Base-by-base conservation (phyloP, 495 filamentous ascomycete species). In the Corynascus novoguineensis region DNA sequence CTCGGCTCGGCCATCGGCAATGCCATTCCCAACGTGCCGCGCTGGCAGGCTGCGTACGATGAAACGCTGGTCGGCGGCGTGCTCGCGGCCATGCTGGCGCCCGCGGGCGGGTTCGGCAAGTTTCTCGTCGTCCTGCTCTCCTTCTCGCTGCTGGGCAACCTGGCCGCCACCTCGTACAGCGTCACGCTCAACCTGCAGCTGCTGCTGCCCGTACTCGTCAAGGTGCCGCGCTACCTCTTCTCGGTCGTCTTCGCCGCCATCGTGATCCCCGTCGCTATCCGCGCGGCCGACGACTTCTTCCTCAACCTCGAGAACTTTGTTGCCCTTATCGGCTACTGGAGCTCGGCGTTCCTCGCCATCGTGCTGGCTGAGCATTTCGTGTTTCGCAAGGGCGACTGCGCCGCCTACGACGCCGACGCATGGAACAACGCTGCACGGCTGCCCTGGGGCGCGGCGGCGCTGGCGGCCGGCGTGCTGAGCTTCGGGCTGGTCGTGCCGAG, bases 141-240 rank as follows among this genome's bases (percentile, higher is more conserved):
- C 7, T 67, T 83, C 29, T 80, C 76, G 8, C 60, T 80, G 24
- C 68, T 82, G 21, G 80, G 78, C 1, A 82, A 82, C 63, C 71
- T 79, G 32, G 69, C 76, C 5, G 74, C 69, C 11, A 74, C 75
- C 11, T 65, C 70, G 27, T 78, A 78, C 62, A 78, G 74, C 15
- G 72, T 82, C 55, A 79, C 80, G 9, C 71, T 84, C 38, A 82
- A 81, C 63, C 78, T 81, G 58, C 81, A 83, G 62, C 69, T 82
- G 47, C 64, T 83, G 41, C 64, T 75, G 8, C 77, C 78, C 1
- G 66, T 74, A 48, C 65, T 81, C 0, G 64, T 73, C 22, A 68
- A 68, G 12, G 64, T 82, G n/a, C 80, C 79, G 12, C 73, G 80
- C 2, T 78, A 79, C 54, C 42, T 81, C 27, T 81, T 79, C 63